Evolutionary conservation across 169 alveolate genomes (phyloP), one percentile per base, ranked within the genome.

Genomic region (Cryptosporidium sp.): DNA sequence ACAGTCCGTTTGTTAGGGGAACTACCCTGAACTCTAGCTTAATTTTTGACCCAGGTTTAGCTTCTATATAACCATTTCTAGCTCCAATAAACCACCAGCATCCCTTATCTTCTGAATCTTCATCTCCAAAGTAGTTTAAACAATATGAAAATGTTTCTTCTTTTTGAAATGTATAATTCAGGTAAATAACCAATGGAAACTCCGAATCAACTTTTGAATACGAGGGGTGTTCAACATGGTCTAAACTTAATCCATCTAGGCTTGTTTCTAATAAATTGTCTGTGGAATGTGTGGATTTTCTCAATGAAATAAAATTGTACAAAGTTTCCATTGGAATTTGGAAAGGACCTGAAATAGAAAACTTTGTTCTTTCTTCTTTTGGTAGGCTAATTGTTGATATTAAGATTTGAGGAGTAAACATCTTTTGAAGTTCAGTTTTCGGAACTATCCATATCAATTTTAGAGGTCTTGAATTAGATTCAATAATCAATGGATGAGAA

Each of bases 11-110:
- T 3, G 12, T 48, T 14, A 80, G 80, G 18, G 89, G 89, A 16
- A 80, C 89, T 23, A 80, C 16, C 44, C 65, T 65, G 53, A 80
- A 80, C 26, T 80, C 75, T 1, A 80, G 44, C 8, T 26, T 80
- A 29, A 80, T 65, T 39, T 80, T 45, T 48, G 69, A 62, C 5
- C 70, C 70, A 14, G 89, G 89, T 31, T 80, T 60, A 18, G 75
- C 89, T 21, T 14, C 26, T 7, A 80, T 31, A 23, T 37, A 9
- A 1, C 75, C 89, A 12, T 65, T 80, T 65, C 75, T 80, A 45
- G 89, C 39, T 18, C 89, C 89, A 26, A 80, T 62, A 73, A 80
- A 80, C 89, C 89, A 80, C 89, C 89, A 80, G 16, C 60, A 45
- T 21, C 67, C 67, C 31, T 35, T 31, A n/a, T 23, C 29, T 14